phyloP scores from a whole-genome alignment of 306 rosid species.

The Vicia sativa region DNA sequence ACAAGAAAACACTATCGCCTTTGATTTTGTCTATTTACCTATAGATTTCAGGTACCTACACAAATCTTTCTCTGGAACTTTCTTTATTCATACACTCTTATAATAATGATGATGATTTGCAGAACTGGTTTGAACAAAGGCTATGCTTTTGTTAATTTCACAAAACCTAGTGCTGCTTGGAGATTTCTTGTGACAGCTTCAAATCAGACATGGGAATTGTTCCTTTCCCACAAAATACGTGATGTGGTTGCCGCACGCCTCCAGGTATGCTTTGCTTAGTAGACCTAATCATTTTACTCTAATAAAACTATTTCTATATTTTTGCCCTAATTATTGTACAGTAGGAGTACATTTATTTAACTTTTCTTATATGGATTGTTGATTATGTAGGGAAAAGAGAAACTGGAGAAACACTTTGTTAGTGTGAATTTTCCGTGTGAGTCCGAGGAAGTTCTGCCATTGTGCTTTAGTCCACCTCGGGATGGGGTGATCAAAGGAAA shows the following conservation, averaged over 20 bases:
- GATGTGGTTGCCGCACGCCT: slow-evolving; percentile 52
- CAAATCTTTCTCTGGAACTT: background rate
- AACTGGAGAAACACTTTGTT: slow-evolving; percentile 45
- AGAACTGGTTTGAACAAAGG: slow-evolving; percentile 65
- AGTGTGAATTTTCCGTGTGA: slow-evolving; percentile 45
- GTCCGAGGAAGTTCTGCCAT: slow-evolving; percentile 50
- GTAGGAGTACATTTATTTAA: too few species aligned
- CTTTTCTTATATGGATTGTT: background rate
- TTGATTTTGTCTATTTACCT: slow-evolving; percentile 63
- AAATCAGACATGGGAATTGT: slow-evolving; percentile 47
- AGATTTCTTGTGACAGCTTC: slow-evolving; percentile 43
- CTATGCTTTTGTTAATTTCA: slow-evolving; percentile 74
- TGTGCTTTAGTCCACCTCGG: slow-evolving; percentile 55
- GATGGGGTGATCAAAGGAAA: slow-evolving; percentile 45
- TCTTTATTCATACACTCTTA: background rate
- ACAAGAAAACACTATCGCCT: slow-evolving; percentile 34
- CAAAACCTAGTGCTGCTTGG: slow-evolving; percentile 49
- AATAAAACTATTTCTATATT: background rate
- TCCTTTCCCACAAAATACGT: slow-evolving; percentile 52
- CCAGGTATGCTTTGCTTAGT: slow-evolving; percentile 46
- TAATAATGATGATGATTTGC: background rate
- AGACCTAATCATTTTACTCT: background rate
- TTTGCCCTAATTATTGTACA: background rate
- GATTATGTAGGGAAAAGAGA: slow-evolving; percentile 51
- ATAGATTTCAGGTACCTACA: slow-evolving; percentile 55